A percentile compares a stretch with the other conserved stretches of the same genome.
Evolutionary conservation across 306 rosid species (phyloP).

Genomic region (Cucurbita maxima): DNA sequence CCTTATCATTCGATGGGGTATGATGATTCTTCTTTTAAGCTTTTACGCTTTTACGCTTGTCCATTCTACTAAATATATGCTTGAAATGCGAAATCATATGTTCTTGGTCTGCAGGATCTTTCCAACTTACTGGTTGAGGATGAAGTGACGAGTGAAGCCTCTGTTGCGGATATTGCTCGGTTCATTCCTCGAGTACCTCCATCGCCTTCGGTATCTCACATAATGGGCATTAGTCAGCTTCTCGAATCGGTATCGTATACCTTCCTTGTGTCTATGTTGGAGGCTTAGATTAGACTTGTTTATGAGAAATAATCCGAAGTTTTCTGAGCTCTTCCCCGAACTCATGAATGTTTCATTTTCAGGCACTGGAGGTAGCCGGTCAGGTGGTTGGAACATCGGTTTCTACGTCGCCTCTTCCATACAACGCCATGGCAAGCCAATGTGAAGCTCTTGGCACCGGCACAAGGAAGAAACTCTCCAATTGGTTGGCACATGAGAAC

Average conservation of each 20-base stretch:
- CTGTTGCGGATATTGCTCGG: slow-evolving; percentile 56
- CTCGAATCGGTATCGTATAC: slow-evolving; percentile 57
- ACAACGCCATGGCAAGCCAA: slow-evolving; percentile 83
- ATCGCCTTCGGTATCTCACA: slow-evolving; percentile 41
- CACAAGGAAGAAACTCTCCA: slow-evolving; percentile 73
- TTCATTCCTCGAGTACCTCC: slow-evolving; percentile 54
- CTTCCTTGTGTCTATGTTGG: neutral
- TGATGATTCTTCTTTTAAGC: neutral
- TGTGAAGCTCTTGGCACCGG: slow-evolving; percentile 88
- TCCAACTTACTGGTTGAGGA: slow-evolving; percentile 51
- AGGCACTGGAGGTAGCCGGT: slow-evolving; percentile 97
- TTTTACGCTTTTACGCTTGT: neutral
- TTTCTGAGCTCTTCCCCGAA: neutral
- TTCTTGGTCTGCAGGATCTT: slow-evolving; percentile 44
- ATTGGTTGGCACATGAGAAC: slow-evolving; percentile 76
- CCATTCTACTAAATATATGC: neutral
- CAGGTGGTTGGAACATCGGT: slow-evolving; percentile 76
- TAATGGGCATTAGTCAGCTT: slow-evolving; percentile 88
- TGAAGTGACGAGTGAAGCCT: slow-evolving; percentile 69
- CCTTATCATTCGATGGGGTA: slow-evolving; percentile 51
- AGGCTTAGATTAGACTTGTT: neutral
- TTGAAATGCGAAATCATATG: neutral
- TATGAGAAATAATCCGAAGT: neutral
- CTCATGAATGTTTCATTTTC: neutral
- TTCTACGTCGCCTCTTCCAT: slow-evolving; percentile 82